phyloP scores from a whole-genome alignment of 2,329 filamentous ascomycete species.

The Claviceps citrina region DNA sequence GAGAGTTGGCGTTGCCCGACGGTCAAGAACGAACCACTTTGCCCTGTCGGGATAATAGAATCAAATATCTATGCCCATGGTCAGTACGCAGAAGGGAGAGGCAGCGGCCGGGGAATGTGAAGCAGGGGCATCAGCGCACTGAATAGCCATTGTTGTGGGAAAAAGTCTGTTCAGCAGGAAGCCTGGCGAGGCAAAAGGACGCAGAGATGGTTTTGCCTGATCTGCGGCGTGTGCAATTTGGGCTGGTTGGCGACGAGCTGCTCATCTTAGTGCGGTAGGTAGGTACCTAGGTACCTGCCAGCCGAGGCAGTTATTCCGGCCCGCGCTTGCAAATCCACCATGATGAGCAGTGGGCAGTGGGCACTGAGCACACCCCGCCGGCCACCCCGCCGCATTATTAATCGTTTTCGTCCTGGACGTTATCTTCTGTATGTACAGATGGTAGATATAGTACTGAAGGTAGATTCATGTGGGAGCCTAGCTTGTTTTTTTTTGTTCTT shows the following conservation, averaged over 20 bases:
- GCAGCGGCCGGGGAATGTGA: constrained; percentile 1
- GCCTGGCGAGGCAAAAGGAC: neutral
- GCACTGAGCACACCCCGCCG: too few relatives aligned
- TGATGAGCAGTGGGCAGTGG: too few relatives aligned
- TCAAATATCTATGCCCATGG: constrained; percentile 59
- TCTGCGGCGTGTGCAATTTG: constrained; percentile 7
- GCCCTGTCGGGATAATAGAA: constrained; percentile 92
- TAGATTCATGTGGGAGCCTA: too few relatives aligned
- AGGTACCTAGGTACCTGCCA: too few relatives aligned
- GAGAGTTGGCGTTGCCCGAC: neutral
- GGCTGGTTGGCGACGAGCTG: constrained; percentile 15
- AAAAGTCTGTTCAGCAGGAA: constrained; percentile 3
- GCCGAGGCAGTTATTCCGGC: too few relatives aligned
- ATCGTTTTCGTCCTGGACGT: too few relatives aligned
- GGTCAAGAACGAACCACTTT: constrained; percentile 73
- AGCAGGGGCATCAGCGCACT: constrained; percentile 19
- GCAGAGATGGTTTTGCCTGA: neutral
- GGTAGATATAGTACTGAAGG: too few relatives aligned
- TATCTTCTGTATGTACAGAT: too few relatives aligned
- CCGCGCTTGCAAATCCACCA: too few relatives aligned
- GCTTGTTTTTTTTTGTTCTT: too few relatives aligned
- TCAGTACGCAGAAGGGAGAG: constrained; percentile 9
- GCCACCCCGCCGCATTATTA: too few relatives aligned
- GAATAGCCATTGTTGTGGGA: constrained; percentile 26
- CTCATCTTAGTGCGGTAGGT: too few relatives aligned